Evolutionary conservation across 148 eudicot species (phyloP), one percentile per base, ranked within the genome.

Genomic region (Fagopyrum homotropicum): DNA sequence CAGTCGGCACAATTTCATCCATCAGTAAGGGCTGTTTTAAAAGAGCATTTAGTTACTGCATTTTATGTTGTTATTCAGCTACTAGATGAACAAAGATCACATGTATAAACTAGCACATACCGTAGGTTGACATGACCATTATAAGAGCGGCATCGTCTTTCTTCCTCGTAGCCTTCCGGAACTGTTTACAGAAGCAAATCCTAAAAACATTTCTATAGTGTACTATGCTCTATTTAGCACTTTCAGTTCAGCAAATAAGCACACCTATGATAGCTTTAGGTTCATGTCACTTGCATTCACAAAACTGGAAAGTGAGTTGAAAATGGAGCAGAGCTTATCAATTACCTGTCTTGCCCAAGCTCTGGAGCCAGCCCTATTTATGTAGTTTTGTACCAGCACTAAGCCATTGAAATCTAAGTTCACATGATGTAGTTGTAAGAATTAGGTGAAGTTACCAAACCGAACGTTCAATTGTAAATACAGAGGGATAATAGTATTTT

Each of bases 351-450:
- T 84, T 60, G 91, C 87, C 97, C 99, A 95, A 78, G 88, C 87
- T 56, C 79, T 89, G 77, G 89, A 86, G 46, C 93, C 96, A 51
- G 91, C 85, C 75, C 94, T 86, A 8, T 79, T 86, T 52, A 95
- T 82, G 79, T 90, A 87, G 80, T 92, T 95, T 83, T 92, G 96
- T 76, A 95, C 97, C 76, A 95, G 85, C 64, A 89, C 92, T 26
- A 79, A 90, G 60, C 97, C 99, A 49, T 92, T 92, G 83, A 95
- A 95, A 84, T 92, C 99, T 95, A 35, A 49, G 52, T 49, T 49
- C 52, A 49, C 52, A 49, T 12, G 12, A 9, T 49, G 12, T 3
- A 49, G 52, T 8, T 49, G 35, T 22, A 57, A 4, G 7, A 57
- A 19, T 19, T 7, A 57, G 30, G 22, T 57, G 19, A 17, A 57